These are phyloP conservation scores for Trypanosoma lewisi DNA, from an alignment of 208 protist species.

Conservation along the genomic window DNA sequence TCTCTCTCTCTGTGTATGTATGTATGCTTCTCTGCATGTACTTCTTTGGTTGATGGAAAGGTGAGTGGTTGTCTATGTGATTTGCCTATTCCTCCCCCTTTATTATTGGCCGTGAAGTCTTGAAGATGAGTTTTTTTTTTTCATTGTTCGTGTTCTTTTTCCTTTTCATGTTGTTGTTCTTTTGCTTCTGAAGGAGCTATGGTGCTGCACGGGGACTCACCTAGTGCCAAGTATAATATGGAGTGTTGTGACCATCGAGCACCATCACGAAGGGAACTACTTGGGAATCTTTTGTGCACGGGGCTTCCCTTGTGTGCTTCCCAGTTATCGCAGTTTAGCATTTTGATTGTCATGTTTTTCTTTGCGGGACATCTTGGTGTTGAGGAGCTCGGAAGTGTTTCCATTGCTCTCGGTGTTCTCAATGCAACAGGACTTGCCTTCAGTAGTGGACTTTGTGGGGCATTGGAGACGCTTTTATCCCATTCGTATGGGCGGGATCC, in stretches of 20 bases:
- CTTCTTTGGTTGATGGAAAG: too few relatives aligned
- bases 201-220: not conserved
- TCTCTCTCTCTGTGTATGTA: too few relatives aligned
- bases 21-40: too few relatives aligned
- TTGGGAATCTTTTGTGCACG: constrained; percentile 8
- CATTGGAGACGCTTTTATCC: constrained; percentile 79
- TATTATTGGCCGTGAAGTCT: too few relatives aligned
- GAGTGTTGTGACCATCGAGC: not conserved
- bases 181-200: not conserved
- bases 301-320: constrained; percentile 18
- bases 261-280: constrained; percentile 1
- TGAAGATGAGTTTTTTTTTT: not conserved
- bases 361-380: constrained; percentile 39
- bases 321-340: constrained; percentile 26
- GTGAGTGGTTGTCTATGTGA: too few relatives aligned
- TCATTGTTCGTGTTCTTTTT: not conserved
- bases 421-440: constrained; percentile 87
- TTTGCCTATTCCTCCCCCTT: too few relatives aligned
- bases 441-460: constrained; percentile 80
- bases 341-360: constrained; percentile 21
- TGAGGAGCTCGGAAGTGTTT: constrained; percentile 66
- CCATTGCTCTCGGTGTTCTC: constrained; percentile 72
- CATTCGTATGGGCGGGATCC: constrained; percentile 52
- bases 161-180: not conserved
- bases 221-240: not conserved